Evolutionary conservation across 306 rosid species (phyloP), one percentile per base, ranked within the genome.

Genomic region (Casuarina equisetifolia): DNA sequence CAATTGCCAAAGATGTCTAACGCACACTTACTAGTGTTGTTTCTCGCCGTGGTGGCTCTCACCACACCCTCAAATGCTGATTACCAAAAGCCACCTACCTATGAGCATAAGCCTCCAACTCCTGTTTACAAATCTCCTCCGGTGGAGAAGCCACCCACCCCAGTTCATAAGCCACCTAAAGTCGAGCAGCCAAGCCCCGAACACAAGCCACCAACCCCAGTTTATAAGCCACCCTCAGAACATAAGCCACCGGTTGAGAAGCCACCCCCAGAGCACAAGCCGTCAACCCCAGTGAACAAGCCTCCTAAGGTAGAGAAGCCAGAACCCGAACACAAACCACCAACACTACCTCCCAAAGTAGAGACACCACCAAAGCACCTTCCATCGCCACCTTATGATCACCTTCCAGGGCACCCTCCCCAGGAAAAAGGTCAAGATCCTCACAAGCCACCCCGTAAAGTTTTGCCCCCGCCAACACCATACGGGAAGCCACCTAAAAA

Each of bases 311-410:
- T 12, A 13, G 66, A 0, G 44, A 42, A 67, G 45, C 80, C 67
- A 9, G 51, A 51, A 20, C 54, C 50, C 6, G 63, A 58, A 38
- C 20, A 73, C 44, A 52, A 62, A 17, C 43, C 69, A 53, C 20
- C 20, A 55, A 19, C 62, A 25, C 32, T 25, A 25, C 32, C 32
- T 25, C 32, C 32, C 32, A 25, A 25, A 25, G 32, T 25, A 25
- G 32, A 0, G 32, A 7, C 70, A 63, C 70, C 70, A 1, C 70
- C 70, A 64, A 64, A 38, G 70, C 70, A 64, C 70, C 20, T 5
- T 20, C 70, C 70, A 16, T 39, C 70, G 10, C 78, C 78, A 17
- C 78, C 79, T 13, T 52, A 52, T n/a, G 80, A 74, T 6, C 80
- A 66, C 79, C 3, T 50, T 59, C 73, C 42, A 3, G 70, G 64